Conservation (phyloP, 2,329 filamentous ascomycete genomes). For the Gnomoniopsis smithogilvyi region DNA sequence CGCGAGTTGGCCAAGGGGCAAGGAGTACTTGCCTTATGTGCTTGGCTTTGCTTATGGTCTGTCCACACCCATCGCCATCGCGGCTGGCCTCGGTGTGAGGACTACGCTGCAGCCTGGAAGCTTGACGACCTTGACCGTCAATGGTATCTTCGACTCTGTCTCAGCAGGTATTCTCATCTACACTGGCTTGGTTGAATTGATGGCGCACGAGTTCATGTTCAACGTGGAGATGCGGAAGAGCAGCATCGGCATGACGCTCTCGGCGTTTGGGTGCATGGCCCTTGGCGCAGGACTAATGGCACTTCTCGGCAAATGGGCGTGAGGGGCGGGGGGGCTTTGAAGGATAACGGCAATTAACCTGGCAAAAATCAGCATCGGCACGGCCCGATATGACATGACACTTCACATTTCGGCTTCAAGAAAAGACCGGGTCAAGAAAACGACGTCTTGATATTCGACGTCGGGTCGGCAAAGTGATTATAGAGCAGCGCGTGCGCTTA, state of each 20-base stretch:
- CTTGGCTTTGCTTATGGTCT: conserved; percentile 46
- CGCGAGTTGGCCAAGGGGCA: conserved; percentile 45
- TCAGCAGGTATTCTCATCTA: conserved; percentile 48
- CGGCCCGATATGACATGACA: not conserved
- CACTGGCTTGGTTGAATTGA: conserved; percentile 45
- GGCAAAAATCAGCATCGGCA: not conserved
- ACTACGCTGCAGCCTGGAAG: conserved; percentile 31
- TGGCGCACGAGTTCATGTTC: conserved; percentile 48
- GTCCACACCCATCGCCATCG: conserved; percentile 50
- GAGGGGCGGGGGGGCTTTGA: conserved; percentile 2
- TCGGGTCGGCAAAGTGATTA: not conserved
- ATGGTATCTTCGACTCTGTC: conserved; percentile 42
- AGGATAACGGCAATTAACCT: not conserved
- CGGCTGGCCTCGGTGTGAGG: conserved; percentile 41
- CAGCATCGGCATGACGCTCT: conserved; percentile 33
- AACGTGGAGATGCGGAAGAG: conserved; percentile 34
- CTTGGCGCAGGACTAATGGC: conserved; percentile 44
- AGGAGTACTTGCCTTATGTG: conserved; percentile 44
- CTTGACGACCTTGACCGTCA: conserved; percentile 39
- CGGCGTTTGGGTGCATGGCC: conserved; percentile 36
- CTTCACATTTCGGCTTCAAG: not conserved
- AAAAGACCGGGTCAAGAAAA: not conserved
- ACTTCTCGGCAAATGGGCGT: conserved; percentile 49
- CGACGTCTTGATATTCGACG: too few species aligned
- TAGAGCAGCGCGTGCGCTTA: not conserved